Evolutionary conservation across 1,139 yeast genomes (phyloP), one percentile per base, ranked within the genome.

Genomic region (Meyerozyma athensensis): DNA sequence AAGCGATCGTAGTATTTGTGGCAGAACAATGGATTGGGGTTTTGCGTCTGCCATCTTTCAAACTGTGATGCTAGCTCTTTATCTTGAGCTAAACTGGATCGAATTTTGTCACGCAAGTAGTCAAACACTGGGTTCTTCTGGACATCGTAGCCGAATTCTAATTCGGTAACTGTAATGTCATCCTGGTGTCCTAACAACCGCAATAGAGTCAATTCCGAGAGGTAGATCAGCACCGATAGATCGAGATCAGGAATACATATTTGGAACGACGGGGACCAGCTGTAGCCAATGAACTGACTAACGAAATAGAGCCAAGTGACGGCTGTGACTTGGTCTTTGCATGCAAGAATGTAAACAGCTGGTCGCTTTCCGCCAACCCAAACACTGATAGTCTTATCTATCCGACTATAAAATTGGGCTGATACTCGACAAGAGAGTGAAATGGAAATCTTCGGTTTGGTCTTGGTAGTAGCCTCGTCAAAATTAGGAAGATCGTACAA

Each of bases 371-470:
- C 34, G 48, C 38, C 43, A 9, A 74, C 73, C 38, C 64, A 58
- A 5, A 84, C 54, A 13, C 78, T 75, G 13, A 87, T 63, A 1
- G 92, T 72, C 49, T 85, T 81, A 52, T 89, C 96, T 33, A 81
- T 59, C 1, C 74, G 57, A 34, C 84, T 85, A 50, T 81, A 85
- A 34, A 86, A 66, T 19, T 63, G 68, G 4, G 81, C 77, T 2
- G 52, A 49, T 9, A 69, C 55, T 18, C 49, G 43, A 5, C 46
- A 40, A 10, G 48, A 37, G 33, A 63, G 44, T 22, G 46, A 42
- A 30, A 61, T 54, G 20, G 54, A 48, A 21, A 50, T 46, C 2
- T 53, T 60, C 0, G 68, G 65, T 18, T 51, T 48, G 22, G 50
- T 50, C 20, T 48, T 46, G 19, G 47, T 38, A 14, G 59, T 57